phyloP scores from a whole-genome alignment of 768 basidiomycete species.

The Daedaleopsis nitida region DNA sequence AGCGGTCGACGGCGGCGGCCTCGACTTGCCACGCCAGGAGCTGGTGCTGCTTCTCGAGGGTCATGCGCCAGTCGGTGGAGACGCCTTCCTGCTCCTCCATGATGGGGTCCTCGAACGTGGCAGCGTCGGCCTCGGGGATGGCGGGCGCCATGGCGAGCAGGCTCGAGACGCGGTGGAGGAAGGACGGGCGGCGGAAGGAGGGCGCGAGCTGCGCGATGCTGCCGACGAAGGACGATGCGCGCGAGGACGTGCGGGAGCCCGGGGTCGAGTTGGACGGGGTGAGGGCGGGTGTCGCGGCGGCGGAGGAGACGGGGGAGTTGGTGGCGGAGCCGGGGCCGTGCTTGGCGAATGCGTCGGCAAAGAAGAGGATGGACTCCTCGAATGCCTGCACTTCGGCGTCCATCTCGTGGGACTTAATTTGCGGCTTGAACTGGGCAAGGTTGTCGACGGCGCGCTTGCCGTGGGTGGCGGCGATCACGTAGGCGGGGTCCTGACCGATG shows the following conservation, averaged over 20 bases:
- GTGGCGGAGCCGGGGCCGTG: constrained; percentile 42
- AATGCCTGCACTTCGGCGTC: constrained; percentile 60
- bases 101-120: constrained; percentile 35
- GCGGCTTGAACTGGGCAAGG: constrained; percentile 60
- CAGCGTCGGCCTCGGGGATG: constrained; percentile 35
- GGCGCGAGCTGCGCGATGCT: constrained; percentile 25
- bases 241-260: constrained; percentile 46
- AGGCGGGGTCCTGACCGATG: constrained; percentile 65
- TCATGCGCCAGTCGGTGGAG: constrained; percentile 14
- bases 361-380: constrained; percentile 66
- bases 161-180: constrained; percentile 43
- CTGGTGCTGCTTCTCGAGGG: constrained; percentile 33
- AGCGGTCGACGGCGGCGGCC: constrained; percentile 56
- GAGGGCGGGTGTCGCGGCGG: constrained; percentile 44
- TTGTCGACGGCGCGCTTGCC: constrained; percentile 80
- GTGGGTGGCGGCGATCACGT: constrained; percentile 76
- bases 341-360: constrained; percentile 57
- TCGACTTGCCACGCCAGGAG: constrained; percentile 58
- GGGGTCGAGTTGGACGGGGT: constrained; percentile 42
- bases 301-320: constrained; percentile 35
- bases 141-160: constrained; percentile 40
- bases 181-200: constrained; percentile 47
- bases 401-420: constrained; percentile 56
- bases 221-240: constrained; percentile 43
- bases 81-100: constrained; percentile 27